These are phyloP conservation scores for Talaromyces sp. DNA, from an alignment of 2,329 filamentous ascomycete genomes.

Conservation along the genomic window DNA sequence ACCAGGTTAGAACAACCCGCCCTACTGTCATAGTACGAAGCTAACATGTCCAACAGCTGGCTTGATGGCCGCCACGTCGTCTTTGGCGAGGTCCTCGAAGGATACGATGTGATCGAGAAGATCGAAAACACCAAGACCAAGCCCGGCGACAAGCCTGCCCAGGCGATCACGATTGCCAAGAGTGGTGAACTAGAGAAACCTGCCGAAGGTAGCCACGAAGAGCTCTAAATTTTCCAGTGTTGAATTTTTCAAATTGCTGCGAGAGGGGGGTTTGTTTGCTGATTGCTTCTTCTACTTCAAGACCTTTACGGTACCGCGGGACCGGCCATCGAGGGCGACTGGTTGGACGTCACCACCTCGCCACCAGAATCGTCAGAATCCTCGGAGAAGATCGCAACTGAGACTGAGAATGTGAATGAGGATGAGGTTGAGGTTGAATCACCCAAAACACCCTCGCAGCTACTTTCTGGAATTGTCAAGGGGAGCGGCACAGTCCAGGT, in stretches of 20 bases:
- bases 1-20: constrained; percentile 38
- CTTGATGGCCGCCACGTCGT: constrained; percentile 63
- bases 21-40: background rate
- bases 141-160: constrained; percentile 50
- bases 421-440: background rate
- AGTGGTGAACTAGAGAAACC: constrained; percentile 55
- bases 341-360: background rate
- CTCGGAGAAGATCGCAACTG: background rate
- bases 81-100: constrained; percentile 66
- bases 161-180: constrained; percentile 61
- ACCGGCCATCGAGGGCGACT: constrained; percentile 5
- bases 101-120: constrained; percentile 62
- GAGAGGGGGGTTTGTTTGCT: constrained; percentile 20
- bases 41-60: constrained; percentile 40
- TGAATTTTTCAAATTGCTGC: constrained; percentile 16
- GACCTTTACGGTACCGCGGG: constrained; percentile 10
- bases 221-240: constrained; percentile 50
- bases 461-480: constrained; percentile 1
- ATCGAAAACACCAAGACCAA: constrained; percentile 60
- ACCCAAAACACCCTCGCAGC: constrained; percentile 7
- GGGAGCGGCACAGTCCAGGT: constrained; percentile 3
- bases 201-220: constrained; percentile 61
- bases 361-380: constrained; percentile 1
- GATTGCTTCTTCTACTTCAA: constrained; percentile 26
- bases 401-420: background rate